Percentiles rank a stretch among this genome's conserved stretches.
Conservation (phyloP, 1,284 basidiomycete genomes). For the Kwoniella shivajii region DNA sequence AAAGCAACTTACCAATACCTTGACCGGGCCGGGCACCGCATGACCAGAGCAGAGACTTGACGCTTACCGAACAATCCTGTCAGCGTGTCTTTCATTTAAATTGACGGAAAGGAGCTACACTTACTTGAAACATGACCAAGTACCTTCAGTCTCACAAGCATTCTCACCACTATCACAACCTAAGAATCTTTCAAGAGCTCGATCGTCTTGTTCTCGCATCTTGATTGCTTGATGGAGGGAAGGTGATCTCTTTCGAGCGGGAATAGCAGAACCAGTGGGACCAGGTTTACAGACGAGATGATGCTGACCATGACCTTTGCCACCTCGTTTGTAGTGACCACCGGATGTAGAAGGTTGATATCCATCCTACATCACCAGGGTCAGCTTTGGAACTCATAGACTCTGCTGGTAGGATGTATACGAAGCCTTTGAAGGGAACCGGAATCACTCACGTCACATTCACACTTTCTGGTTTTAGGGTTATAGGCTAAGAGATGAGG, state of each 20-base stretch:
- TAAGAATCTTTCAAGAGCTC: constrained; percentile 19
- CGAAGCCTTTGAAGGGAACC: background rate
- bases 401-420: background rate
- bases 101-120: background rate
- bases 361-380: constrained; percentile 3
- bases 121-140: constrained; percentile 29
- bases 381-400: background rate
- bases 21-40: constrained; percentile 31
- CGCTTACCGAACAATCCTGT: constrained; percentile 6
- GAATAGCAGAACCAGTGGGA: constrained; percentile 1
- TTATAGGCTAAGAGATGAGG: constrained; percentile 9
- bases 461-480: constrained; percentile 12
- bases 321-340: constrained; percentile 4
- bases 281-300: constrained; percentile 8
- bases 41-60: constrained; percentile 21
- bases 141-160: constrained; percentile 23
- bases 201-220: constrained; percentile 7
- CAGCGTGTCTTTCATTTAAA: background rate
- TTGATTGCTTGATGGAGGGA: constrained; percentile 17
- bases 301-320: background rate
- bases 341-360: constrained; percentile 3
- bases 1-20: constrained; percentile 25
- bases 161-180: constrained; percentile 21
- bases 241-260: constrained; percentile 6
- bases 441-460: constrained; percentile 15